Evolutionary conservation across 202 grass and related monocot species (phyloP), one percentile per base, ranked within the genome.

Genomic region (Zoysia matrella): DNA sequence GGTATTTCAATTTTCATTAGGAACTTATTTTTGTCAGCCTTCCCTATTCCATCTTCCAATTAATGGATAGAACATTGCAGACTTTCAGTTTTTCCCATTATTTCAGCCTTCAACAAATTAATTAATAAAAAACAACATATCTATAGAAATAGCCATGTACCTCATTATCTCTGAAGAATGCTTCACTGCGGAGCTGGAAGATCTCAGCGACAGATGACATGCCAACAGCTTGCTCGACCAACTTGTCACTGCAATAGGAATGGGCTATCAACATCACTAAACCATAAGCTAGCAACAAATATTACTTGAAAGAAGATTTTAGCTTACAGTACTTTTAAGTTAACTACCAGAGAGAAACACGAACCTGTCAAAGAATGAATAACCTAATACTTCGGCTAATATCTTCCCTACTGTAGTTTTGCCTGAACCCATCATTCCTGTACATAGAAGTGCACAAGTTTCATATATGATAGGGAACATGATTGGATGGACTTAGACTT

Each of bases 401-500:
- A 98, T 98, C 87, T 95, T 98, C 80, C 92, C 96, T 78, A 98
- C 89, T 47, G 96, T 98, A 71, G 89, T 98, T 79, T 98, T 98
- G 47, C 96, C 92, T 56, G 96, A 98, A 69, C 96, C 96, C 96
- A 98, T 98, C 96, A 98, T 98, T 84, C 96, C 96, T 98, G 74
- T 46, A 72, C 56, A 68, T 79, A 42, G 50, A 65, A 63, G 42
- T 57, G 85, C 7, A 15, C 16, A 62, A 12, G 36, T 74, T 82
- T 73, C 47, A 78, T 51, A 74, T 60, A 53, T 54, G 12, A 30
- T 22, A 36, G 52, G 54, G 4, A 55, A 14, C 9, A 81, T 78
- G 41, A 56, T 18, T 6, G 44, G 13, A 68, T 53, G 70, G 2
- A 60, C 52, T 75, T 45, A 3, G 71, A 18, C 49, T 52, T 56